Evolutionary conservation across 768 basidiomycete genomes (phyloP).

Genomic region (Brasilioporus rufonigricans): DNA sequence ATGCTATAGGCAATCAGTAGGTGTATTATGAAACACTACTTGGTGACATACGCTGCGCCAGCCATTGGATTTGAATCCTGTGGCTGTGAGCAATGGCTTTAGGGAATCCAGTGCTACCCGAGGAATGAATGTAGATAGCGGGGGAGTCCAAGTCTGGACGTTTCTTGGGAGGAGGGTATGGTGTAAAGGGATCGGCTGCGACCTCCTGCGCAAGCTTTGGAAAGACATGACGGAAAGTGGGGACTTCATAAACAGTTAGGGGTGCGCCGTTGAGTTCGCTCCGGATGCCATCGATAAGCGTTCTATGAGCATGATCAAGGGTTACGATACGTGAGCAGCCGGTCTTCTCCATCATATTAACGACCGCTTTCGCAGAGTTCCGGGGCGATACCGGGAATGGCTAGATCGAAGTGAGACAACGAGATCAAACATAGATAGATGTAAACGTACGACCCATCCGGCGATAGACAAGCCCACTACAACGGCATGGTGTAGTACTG

Average conservation of each 20-base stretch:
- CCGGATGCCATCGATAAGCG: constrained; percentile 11
- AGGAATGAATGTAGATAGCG: constrained; percentile 22
- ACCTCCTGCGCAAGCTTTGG: constrained; percentile 39
- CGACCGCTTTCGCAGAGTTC: constrained; percentile 41
- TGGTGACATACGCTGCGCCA: constrained; percentile 31
- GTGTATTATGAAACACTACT: too few relatives aligned
- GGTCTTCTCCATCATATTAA: constrained; percentile 20
- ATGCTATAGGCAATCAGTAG: constrained; percentile 5
- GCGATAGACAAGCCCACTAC: constrained; percentile 38
- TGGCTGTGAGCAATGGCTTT: constrained; percentile 40
- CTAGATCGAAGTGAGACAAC: constrained; percentile 19
- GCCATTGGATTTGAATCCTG: constrained; percentile 34
- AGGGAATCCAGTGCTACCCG: constrained; percentile 45
- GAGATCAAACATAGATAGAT: constrained; percentile 21
- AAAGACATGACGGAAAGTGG: constrained; percentile 35
- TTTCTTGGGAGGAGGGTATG: constrained; percentile 2
- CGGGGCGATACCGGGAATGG: constrained; percentile 37
- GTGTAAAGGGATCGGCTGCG: constrained; percentile 8
- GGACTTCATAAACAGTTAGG: constrained; percentile 31
- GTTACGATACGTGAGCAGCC: constrained; percentile 20
- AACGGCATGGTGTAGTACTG: constrained; percentile 33
- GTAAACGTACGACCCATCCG: constrained; percentile 34
- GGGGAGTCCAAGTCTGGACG: constrained; percentile 12
- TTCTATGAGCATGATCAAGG: constrained; percentile 10
- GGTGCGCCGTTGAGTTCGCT: background rate